Evolutionary conservation across 139 green algal species (phyloP), one percentile per base, ranked within the genome.

Genomic region (Chlamydomonas applanata): DNA sequence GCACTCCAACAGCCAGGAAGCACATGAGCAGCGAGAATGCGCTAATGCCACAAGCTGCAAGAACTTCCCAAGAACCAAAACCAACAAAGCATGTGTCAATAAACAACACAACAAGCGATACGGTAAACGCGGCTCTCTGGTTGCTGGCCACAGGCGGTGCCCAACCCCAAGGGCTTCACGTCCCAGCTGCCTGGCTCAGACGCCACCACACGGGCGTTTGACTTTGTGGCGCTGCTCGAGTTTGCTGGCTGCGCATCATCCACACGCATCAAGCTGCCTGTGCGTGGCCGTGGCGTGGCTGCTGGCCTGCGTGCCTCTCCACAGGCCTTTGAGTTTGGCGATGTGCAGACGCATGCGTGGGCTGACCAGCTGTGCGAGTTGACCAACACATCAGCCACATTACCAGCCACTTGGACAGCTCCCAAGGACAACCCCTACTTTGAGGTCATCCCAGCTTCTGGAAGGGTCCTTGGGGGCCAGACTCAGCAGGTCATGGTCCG

Each of bases 291-390:
- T 25, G 81, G 72, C 40, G 71, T 77, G 40, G 68, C 76, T 0
- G 62, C 49, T 27, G 69, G 76, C 2, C 34, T 86, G 54, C 34
- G 62, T 0, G 20, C 78, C 5, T 44, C 30, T 24, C 74, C 75
- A 14, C 67, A 73, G 45, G 45, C 2, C 17, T 53, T 87, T 25
- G 56, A 73, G 4, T 89, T 87, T 70, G 84, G 84, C 1, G 74
- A 80, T 32, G 76, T 89, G 45, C 11, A 53, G 24, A 77, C 62
- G 17, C 63, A 86, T 44, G 65, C 56, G 7, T 85, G 78, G 72
- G 81, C 73, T 25, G 84, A 89, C 71, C 79, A 82, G 72, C 79
- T 87, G 60, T 59, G 87, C 1, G 72, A 69, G 32, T 20, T 85
- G 1, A 57, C 11, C 52, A 89, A 89, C 79, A 84, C 57, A 19